Base-by-base conservation (phyloP, 345 rosid genomes). In the Hibiscus syriacus region DNA sequence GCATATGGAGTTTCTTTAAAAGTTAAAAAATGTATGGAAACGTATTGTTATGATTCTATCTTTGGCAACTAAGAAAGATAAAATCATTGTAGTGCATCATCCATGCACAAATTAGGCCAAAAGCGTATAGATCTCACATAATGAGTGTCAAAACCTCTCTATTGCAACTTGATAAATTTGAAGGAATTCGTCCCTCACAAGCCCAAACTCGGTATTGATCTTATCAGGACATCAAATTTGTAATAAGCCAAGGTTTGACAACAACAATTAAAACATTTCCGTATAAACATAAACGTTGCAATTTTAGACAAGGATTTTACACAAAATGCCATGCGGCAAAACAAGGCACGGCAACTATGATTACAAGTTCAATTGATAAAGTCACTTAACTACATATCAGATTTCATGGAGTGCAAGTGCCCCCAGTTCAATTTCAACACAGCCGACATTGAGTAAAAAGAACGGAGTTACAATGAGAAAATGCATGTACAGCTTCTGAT, bases 401-500 rank as follows among this genome's bases (percentile, higher is more conserved):
- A 65, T 55, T 32, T 57, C 55, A 64, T 43, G 54, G 66, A 63
- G 14, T 43, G 23, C 12, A 30, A 63, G 14, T 43, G 6, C 34
- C 7, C 6, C 6, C 54, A 63, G 43, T 43, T 26, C 53, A 38
- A 61, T 61, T 38, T 12, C 16, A 22, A 20, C 17, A 60, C 66
- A 38, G 38, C 27, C 20, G 30, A 3, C 67, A 63, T 14, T 3
- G 38, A 64, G 26, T 53, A 17, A 54, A 17, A 67, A 10, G 52
- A 26, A 50, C 6, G 36, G 22, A 11, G 16, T 43, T 43, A 67
- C 23, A 39, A 11, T 11, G 29, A 48, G 53, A 34, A 72, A 71
- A 43, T 16, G 32, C 14, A 74, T 48, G 46, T 60, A 77, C 75
- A 69, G 61, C 30, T 68, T 64, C 60, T 66, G 25, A 30, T 48